Evolutionary conservation across 2,329 filamentous ascomycete genomes (phyloP).

Genomic region (Sarocladium kiliense): DNA sequence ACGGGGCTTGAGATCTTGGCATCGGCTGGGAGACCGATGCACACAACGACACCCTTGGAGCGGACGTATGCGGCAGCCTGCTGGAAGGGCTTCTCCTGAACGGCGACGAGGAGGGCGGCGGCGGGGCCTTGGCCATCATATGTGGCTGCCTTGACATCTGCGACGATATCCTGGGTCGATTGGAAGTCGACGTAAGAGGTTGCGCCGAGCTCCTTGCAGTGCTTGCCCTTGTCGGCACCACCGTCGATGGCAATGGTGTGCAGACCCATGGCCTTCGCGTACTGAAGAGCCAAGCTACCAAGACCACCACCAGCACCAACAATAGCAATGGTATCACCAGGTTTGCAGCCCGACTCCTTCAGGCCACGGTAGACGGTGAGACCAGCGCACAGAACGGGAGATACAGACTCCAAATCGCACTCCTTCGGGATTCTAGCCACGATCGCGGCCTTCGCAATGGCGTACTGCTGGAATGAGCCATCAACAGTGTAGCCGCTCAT

Average conservation of each 20-base stretch:
- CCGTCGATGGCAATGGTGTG: slow-evolving; percentile 76
- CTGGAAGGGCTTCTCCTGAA: slow-evolving; percentile 89
- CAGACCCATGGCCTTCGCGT: slow-evolving; percentile 86
- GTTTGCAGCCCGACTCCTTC: slow-evolving; percentile 71
- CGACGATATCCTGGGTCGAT: slow-evolving; percentile 69
- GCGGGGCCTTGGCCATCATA: slow-evolving; percentile 71
- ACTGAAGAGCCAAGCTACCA: slow-evolving; percentile 75
- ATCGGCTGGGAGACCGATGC: slow-evolving; percentile 80
- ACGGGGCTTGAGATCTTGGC: slow-evolving; percentile 80
- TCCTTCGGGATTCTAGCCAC: slow-evolving; percentile 77
- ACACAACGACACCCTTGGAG: slow-evolving; percentile 74
- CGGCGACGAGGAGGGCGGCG: slow-evolving; percentile 81
- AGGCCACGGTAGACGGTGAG: slow-evolving; percentile 90
- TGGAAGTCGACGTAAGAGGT: slow-evolving; percentile 74
- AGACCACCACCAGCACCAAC: slow-evolving; percentile 84
- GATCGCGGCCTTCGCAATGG: slow-evolving; percentile 79
- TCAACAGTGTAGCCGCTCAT: slow-evolving; percentile 92
- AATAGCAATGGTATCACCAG: slow-evolving; percentile 76
- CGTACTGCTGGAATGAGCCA: slow-evolving; percentile 90
- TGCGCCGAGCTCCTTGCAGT: slow-evolving; percentile 67
- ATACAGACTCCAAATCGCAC: slow-evolving; percentile 67
- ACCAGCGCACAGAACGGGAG: slow-evolving; percentile 78
- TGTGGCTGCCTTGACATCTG: slow-evolving; percentile 77
- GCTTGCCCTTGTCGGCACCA: slow-evolving; percentile 72
- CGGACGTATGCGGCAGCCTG: slow-evolving; percentile 88